Percentiles rank a stretch among this genome's conserved stretches.
These are phyloP conservation scores for Pulveroboletus sp. DNA, from an alignment of 768 basidiomycete species.

Conservation along the genomic window DNA sequence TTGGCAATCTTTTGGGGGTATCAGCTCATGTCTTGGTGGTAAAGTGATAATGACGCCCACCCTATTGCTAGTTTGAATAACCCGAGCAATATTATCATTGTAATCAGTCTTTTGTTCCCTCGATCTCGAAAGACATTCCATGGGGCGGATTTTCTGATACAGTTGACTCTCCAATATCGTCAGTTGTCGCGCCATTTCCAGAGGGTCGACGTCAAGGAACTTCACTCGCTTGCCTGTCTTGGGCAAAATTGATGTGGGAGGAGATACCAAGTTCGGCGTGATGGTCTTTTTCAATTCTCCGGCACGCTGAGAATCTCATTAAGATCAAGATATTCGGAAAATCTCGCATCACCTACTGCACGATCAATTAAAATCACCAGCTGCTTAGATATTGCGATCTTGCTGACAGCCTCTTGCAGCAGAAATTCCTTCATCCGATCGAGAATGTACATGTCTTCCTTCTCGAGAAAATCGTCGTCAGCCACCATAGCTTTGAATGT, in stretches of 20 bases:
- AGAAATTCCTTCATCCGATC: constrained; percentile 80
- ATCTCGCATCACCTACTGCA: constrained; percentile 49
- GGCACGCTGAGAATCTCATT: constrained; percentile 37
- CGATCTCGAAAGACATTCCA: constrained; percentile 85
- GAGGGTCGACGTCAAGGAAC: constrained; percentile 77
- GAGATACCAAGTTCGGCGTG: constrained; percentile 49
- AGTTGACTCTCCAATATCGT: constrained; percentile 86
- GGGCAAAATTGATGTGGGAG: constrained; percentile 75
- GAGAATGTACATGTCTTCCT: constrained; percentile 79
- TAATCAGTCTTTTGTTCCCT: constrained; percentile 70
- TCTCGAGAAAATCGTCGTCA: constrained; percentile 79
- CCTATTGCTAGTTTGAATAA: constrained; percentile 85
- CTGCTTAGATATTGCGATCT: constrained; percentile 68
- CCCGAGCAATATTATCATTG: constrained; percentile 78
- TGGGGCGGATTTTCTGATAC: constrained; percentile 83
- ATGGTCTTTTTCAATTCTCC: constrained; percentile 56
- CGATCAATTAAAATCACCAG: constrained; percentile 72
- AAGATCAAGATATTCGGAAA: constrained; percentile 5
- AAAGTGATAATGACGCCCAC: constrained; percentile 36
- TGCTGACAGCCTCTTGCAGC: constrained; percentile 56
- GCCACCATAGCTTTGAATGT: constrained; percentile 85
- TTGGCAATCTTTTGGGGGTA: constrained; percentile 72
- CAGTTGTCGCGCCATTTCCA: constrained; percentile 89
- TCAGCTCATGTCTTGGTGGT: constrained; percentile 1
- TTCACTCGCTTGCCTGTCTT: constrained; percentile 69